Conservation (phyloP, 805 yeast species). For the Yamadazyma endophytica region DNA sequence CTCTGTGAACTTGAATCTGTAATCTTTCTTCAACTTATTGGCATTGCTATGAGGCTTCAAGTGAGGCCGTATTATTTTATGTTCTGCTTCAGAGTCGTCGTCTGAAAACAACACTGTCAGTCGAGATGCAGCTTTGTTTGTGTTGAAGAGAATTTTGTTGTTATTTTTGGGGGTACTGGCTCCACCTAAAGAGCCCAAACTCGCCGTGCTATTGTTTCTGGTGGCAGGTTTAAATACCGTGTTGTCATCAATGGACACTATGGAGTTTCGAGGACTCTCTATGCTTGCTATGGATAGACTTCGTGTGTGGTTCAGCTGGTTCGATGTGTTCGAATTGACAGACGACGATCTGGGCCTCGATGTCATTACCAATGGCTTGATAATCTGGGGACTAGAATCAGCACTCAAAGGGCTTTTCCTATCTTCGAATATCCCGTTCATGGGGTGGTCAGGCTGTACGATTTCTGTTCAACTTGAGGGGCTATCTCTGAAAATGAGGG, state of each 20-base stretch:
- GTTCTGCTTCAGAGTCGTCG: constrained; percentile 34
- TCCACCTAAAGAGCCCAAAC: constrained; percentile 12
- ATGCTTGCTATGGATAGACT: constrained; percentile 34
- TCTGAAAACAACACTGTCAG: constrained; percentile 27
- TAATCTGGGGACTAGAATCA: constrained; percentile 6
- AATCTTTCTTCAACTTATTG: constrained; percentile 19
- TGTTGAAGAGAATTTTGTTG: constrained; percentile 5
- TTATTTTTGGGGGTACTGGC: constrained; percentile 1
- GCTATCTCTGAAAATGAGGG: no score
- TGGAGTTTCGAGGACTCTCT: constrained; percentile 39
- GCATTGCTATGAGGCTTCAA: constrained; percentile 12
- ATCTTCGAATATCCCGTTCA: constrained; percentile 8
- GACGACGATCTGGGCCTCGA: constrained; percentile 29
- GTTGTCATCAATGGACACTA: constrained; percentile 35
- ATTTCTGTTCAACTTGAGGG: no score
- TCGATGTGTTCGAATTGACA: constrained; percentile 26
- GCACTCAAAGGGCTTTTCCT: constrained; percentile 11
- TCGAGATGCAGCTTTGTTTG: constrained; percentile 3
- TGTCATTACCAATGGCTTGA: constrained; percentile 1
- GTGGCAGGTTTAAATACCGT: constrained; percentile 20
- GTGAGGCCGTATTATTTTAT: constrained; percentile 5
- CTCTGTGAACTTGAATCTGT: constrained; percentile 18
- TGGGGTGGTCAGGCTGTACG: no score
- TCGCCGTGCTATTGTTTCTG: constrained; percentile 30
- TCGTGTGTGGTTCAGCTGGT: constrained; percentile 19